Percentiles rank a stretch among this genome's conserved stretches.
These are phyloP conservation scores for Yueomyces sinensis DNA, from an alignment of 805 yeast genomes.

Conservation along the genomic window DNA sequence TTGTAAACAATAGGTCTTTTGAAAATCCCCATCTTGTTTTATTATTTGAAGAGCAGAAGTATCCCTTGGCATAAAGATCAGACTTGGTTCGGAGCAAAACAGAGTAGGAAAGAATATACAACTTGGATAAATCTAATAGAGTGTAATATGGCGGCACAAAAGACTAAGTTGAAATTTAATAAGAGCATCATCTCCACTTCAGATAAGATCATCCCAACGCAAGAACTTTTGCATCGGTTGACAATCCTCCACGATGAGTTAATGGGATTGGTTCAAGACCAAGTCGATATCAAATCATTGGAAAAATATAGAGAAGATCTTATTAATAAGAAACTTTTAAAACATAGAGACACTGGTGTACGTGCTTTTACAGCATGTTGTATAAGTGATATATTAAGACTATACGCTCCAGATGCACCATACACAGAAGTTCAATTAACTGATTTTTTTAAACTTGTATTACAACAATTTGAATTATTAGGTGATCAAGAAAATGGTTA, in stretches of 20 bases:
- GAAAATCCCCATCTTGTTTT: too few species aligned
- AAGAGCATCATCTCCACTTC: slow-evolving; percentile 43
- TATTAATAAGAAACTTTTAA: slow-evolving; percentile 42
- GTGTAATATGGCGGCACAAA: background rate
- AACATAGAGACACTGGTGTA: slow-evolving; percentile 53
- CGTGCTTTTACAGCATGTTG: slow-evolving; percentile 63
- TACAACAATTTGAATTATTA: slow-evolving; percentile 46
- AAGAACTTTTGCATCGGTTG: slow-evolving; percentile 46
- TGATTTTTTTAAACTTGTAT: slow-evolving; percentile 52
- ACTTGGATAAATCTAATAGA: background rate
- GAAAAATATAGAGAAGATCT: slow-evolving; percentile 37
- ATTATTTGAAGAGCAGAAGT: background rate
- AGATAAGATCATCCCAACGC: slow-evolving; percentile 42
- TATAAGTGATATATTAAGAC: slow-evolving; percentile 56
- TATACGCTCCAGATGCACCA: slow-evolving; percentile 88
- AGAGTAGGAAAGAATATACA: background rate
- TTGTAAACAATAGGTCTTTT: too few species aligned
- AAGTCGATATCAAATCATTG: slow-evolving; percentile 33
- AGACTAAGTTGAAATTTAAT: slow-evolving; percentile 25
- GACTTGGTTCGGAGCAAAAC: background rate
- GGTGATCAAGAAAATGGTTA: slow-evolving; percentile 45
- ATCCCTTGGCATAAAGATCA: background rate
- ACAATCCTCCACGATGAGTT: slow-evolving; percentile 51
- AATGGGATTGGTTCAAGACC: slow-evolving; percentile 47
- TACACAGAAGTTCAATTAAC: slow-evolving; percentile 50